Percentiles rank a stretch among this genome's conserved stretches.
Evolutionary conservation across 768 basidiomycete genomes (phyloP).

Genomic region (Galerina marginata): DNA sequence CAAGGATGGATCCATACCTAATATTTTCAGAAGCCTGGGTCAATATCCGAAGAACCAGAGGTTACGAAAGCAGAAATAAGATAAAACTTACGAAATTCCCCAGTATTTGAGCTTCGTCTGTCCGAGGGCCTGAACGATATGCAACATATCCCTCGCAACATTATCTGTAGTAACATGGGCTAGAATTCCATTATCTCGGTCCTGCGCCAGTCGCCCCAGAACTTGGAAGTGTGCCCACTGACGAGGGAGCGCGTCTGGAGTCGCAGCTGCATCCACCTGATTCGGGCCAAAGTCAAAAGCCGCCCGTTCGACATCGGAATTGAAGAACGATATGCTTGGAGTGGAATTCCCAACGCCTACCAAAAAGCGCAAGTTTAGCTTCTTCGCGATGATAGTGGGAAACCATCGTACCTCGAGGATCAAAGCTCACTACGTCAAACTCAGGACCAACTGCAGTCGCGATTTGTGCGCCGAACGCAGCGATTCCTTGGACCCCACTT

Average conservation of each 20-base stretch:
- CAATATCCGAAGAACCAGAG: background rate
- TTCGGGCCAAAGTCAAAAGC: conserved; percentile 13
- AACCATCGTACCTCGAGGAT: conserved; percentile 44
- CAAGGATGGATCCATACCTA: conserved; percentile 34
- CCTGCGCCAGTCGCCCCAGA: conserved; percentile 36
- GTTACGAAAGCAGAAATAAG: background rate
- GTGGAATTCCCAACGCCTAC: conserved; percentile 37
- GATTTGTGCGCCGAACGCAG: conserved; percentile 26
- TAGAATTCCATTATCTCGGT: conserved; percentile 33
- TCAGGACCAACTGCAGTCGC: conserved; percentile 42
- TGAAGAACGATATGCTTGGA: conserved; percentile 41
- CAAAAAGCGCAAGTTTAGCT: background rate
- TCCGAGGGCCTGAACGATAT: conserved; percentile 38
- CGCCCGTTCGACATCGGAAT: conserved; percentile 37
- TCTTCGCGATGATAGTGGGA: background rate
- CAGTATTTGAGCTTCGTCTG: conserved; percentile 39
- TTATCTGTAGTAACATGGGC: conserved; percentile 38
- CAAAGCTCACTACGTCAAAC: conserved; percentile 53
- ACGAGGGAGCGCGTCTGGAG: conserved; percentile 24
- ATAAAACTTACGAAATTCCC: conserved; percentile 32
- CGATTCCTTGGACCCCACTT: conserved; percentile 41
- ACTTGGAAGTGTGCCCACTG: conserved; percentile 38
- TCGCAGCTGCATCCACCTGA: background rate
- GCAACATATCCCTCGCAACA: conserved; percentile 43
- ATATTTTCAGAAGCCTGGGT: background rate